Evolutionary conservation across 108 stramenopile species (phyloP).

Genomic region (Stephanodiscus triporus): DNA sequence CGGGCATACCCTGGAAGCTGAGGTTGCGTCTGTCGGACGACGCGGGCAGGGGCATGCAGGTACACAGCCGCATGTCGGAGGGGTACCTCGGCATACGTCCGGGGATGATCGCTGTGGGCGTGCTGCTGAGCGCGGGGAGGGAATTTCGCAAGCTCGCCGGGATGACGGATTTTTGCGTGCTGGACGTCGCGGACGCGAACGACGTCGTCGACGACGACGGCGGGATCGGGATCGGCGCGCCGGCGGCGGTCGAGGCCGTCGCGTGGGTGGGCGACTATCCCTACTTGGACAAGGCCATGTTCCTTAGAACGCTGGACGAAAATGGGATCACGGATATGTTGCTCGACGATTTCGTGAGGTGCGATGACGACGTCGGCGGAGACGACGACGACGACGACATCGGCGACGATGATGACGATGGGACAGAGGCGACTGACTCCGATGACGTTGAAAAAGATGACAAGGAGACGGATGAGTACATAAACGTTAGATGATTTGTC

Average conservation of each 20-base stretch:
- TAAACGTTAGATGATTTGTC: neutral
- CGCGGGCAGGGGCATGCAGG: conserved; percentile 63
- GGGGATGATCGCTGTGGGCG: conserved; percentile 56
- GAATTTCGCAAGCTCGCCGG: conserved; percentile 63
- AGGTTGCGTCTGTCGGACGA: conserved; percentile 60
- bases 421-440: neutral
- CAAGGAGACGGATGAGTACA: neutral
- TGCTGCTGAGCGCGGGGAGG: conserved; percentile 63
- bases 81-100: conserved; percentile 70
- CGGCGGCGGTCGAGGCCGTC: conserved; percentile 13
- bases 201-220: neutral
- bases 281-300: conserved; percentile 59
- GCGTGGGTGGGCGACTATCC: conserved; percentile 87
- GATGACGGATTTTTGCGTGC: conserved; percentile 73
- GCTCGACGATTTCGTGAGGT: neutral
- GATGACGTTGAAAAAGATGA: neutral
- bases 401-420: neutral
- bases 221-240: conserved; percentile 3
- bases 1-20: conserved; percentile 75
- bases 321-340: conserved; percentile 33
- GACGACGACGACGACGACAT: neutral
- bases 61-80: conserved; percentile 76
- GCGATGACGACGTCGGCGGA: neutral
- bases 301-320: conserved; percentile 36
- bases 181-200: conserved; percentile 44